phyloP scores from a whole-genome alignment of 2,329 filamentous ascomycete genomes.

The Ascochyta fabae region DNA sequence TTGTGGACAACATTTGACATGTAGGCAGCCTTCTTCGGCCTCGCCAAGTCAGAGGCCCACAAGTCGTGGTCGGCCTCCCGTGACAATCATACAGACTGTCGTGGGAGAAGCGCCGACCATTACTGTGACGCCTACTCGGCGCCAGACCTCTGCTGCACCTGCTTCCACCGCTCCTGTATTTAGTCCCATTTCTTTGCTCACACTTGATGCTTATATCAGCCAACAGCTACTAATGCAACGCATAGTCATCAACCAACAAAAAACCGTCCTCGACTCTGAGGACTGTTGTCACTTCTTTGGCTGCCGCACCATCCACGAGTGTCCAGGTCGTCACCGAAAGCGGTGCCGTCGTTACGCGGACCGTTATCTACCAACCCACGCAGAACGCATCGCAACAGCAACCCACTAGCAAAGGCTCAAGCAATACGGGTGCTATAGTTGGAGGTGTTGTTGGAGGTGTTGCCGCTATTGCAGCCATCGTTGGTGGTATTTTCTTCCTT shows the following conservation, averaged over 20 bases:
- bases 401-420: slow-evolving; percentile 6
- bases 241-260: not conserved
- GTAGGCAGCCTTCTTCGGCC: slow-evolving; percentile 44
- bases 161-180: slow-evolving; percentile 27
- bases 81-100: slow-evolving; percentile 39
- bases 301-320: slow-evolving; percentile 27
- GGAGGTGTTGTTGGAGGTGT: slow-evolving; percentile 54
- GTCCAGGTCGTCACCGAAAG: slow-evolving; percentile 53
- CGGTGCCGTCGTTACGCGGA: slow-evolving; percentile 53
- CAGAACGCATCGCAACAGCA: not conserved
- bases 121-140: slow-evolving; percentile 16
- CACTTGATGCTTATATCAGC: not conserved
- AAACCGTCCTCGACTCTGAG: slow-evolving; percentile 25
- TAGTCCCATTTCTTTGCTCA: slow-evolving; percentile 19
- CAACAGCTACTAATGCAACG: not conserved
- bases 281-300: slow-evolving; percentile 15
- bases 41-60: slow-evolving; percentile 36
- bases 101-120: slow-evolving; percentile 27
- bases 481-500: slow-evolving; percentile 49
- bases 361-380: slow-evolving; percentile 49
- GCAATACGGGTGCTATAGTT: slow-evolving; percentile 54
- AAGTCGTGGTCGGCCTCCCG: slow-evolving; percentile 27
- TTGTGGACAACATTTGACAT: slow-evolving; percentile 39
- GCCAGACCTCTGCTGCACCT: slow-evolving; percentile 13
- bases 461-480: slow-evolving; percentile 25